Base-by-base conservation (phyloP, 768 basidiomycete genomes). In the Hypholoma fasciculare region DNA sequence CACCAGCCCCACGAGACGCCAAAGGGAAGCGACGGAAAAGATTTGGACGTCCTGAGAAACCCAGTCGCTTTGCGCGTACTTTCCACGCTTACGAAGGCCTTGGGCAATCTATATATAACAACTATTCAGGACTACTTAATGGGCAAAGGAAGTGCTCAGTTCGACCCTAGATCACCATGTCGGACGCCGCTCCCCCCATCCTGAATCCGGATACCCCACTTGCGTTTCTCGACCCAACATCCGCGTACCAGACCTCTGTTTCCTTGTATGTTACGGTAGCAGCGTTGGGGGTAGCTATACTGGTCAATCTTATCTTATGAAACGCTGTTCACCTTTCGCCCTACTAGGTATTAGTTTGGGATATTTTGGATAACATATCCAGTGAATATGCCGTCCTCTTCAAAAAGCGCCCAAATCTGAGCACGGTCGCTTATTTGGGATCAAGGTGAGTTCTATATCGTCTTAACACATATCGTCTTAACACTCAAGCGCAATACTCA, bases 181-280 rank as follows among this genome's bases (percentile, higher is more conserved):
- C 54, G 30, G 44, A 54, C 27, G 34, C 44, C 27, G 34, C 44
- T n/a, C 17, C 26, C 17, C 54, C 46, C 43, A 47, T 50, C 26
- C 47, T 37, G 14, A 76, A 74, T 50, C 72, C 72, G 0, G 58
- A 66, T 48, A 72, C 73, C 3, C 65, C 72, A 7, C 52, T 72
- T 59, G 74, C 72, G 8, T 72, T 68, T 49, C 60, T 74, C 7
- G 44, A 66, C 17, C 69, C 71, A 0, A 62, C 59, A 6, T 36
- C 61, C 8, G 74, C 70, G 7, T 62, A 62, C 54, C 65, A 74
- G 51, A 38, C 65, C 9, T 65, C 69, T 9, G 63, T 72, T 0
- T 58, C 70, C 4, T 61, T 63, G 8, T 72, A 73, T 57, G 59
- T 74, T 19, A 61, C 65, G 27, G 67, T 65, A 14, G 70, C 67